Evolutionary conservation across 192 early-diverging fungal genomes (phyloP).

Genomic region (Coemansia sp.): DNA sequence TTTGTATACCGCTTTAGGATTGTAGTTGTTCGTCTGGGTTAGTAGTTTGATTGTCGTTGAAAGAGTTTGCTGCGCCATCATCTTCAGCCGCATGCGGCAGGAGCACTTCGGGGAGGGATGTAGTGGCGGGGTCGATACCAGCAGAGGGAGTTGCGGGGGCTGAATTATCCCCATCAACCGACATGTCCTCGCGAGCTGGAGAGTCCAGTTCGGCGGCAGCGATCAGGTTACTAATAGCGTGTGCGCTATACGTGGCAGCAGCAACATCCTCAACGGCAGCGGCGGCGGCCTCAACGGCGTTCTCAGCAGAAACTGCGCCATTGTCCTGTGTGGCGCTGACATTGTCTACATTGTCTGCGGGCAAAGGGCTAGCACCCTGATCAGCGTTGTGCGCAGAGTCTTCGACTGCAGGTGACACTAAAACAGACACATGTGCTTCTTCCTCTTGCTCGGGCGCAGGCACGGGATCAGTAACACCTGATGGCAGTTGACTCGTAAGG

Average conservation of each 20-base stretch:
- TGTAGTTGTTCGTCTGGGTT: background rate
- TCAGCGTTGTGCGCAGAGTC: constrained; percentile 3
- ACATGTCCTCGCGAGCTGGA: constrained; percentile 6
- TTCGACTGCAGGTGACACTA: background rate
- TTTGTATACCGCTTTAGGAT: background rate
- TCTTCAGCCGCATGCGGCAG: background rate
- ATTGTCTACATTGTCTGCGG: constrained; percentile 10
- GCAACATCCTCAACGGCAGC: constrained; percentile 33
- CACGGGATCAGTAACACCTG: background rate
- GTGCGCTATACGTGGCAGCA: constrained; percentile 9
- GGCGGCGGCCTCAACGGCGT: constrained; percentile 23
- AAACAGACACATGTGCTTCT: background rate
- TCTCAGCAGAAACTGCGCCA: background rate
- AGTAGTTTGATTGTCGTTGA: background rate
- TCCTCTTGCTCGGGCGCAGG: constrained; percentile 2
- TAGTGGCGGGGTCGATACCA: background rate
- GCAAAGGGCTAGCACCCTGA: background rate
- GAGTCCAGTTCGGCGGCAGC: background rate
- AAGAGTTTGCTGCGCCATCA: background rate
- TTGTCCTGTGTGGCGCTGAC: background rate
- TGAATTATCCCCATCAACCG: constrained; percentile 3
- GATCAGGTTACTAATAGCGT: background rate
- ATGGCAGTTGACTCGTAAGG: background rate
- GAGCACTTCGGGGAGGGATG: background rate
- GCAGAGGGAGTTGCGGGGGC: background rate